Percentiles rank a stretch among this genome's conserved stretches.
Evolutionary conservation across 352 stramenopile species (phyloP).

Genomic region (Phytopythium montanum): DNA sequence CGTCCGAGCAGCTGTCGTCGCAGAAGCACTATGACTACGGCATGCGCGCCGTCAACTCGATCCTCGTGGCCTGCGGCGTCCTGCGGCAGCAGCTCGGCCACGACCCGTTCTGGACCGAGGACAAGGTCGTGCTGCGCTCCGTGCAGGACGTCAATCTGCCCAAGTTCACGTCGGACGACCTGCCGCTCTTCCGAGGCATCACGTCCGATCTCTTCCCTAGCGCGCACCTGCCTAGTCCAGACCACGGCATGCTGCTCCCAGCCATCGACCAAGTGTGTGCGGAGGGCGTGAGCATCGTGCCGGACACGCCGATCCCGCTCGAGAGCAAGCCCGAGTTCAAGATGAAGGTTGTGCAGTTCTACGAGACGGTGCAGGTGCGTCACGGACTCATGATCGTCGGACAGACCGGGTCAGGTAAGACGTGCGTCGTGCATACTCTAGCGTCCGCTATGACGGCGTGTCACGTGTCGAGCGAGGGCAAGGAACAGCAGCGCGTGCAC

Average conservation of each 20-base stretch:
- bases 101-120: constrained; percentile 86
- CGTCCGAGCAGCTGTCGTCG: constrained; percentile 90
- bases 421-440: constrained; percentile 87
- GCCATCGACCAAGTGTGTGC: constrained; percentile 83
- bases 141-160: constrained; percentile 94
- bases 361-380: constrained; percentile 93
- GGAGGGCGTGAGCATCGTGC: constrained; percentile 54
- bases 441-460: constrained; percentile 76
- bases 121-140: constrained; percentile 90
- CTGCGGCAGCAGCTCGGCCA: constrained; percentile 88
- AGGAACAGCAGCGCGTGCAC: constrained; percentile 59
- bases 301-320: constrained; percentile 51
- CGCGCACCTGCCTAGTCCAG: constrained; percentile 81
- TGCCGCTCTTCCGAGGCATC: constrained; percentile 93
- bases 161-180: constrained; percentile 93
- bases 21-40: constrained; percentile 97
- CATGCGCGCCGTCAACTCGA: constrained; percentile 95
- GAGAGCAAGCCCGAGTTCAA: constrained; percentile 83
- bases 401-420: constrained; percentile 92
- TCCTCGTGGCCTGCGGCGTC: constrained; percentile 91
- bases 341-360: constrained; percentile 93
- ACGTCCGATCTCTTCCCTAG: constrained; percentile 92
- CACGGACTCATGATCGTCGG: constrained; percentile 97
- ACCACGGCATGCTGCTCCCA: constrained; percentile 78
- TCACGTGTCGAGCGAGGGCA: constrained; percentile 30